Conservation (phyloP, 2,329 filamentous ascomycete species). For the Colletotrichum abscissum region DNA sequence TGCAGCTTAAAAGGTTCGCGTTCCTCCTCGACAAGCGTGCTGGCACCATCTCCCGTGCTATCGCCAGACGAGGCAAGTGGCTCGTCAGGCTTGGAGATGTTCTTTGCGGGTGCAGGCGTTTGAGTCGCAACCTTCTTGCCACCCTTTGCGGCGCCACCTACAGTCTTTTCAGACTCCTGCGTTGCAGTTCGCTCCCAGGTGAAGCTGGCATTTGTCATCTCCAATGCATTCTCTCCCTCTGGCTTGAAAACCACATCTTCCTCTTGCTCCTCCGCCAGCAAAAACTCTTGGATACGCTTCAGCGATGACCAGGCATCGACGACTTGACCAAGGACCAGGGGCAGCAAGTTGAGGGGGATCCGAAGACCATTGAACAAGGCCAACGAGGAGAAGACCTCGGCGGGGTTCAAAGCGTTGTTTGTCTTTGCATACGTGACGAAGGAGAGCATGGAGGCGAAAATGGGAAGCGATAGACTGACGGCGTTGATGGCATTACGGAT, state of each 20-base stretch:
- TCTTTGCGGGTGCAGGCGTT: slow-evolving; percentile 38
- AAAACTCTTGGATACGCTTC: slow-evolving; percentile 86
- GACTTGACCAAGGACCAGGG: slow-evolving; percentile 87
- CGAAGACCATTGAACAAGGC: slow-evolving; percentile 93
- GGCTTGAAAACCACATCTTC: slow-evolving; percentile 71
- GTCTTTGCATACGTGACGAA: slow-evolving; percentile 85
- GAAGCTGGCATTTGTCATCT: slow-evolving; percentile 79
- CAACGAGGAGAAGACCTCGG: slow-evolving; percentile 89
- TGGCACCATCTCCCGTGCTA: slow-evolving; percentile 62
- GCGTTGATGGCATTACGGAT: slow-evolving; percentile 89
- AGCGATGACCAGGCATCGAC: slow-evolving; percentile 91
- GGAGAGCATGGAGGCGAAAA: slow-evolving; percentile 94
- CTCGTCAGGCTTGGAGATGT: slow-evolving; percentile 48
- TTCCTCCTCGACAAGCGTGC: slow-evolving; percentile 68
- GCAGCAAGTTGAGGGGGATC: slow-evolving; percentile 89
- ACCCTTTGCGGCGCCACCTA: slow-evolving; percentile 54
- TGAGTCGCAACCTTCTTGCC: slow-evolving; percentile 55
- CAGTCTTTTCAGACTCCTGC: slow-evolving; percentile 58
- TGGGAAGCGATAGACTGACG: slow-evolving; percentile 85
- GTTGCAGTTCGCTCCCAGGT: slow-evolving; percentile 83
- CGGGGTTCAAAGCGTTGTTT: slow-evolving; percentile 76
- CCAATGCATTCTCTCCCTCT: slow-evolving; percentile 75
- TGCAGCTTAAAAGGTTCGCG: slow-evolving; percentile 79
- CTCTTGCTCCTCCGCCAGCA: slow-evolving; percentile 85
- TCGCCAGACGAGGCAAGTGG: slow-evolving; percentile 50